Evolutionary conservation across 345 rosid species (phyloP).

Genomic region (Geranium rotundifolium): DNA sequence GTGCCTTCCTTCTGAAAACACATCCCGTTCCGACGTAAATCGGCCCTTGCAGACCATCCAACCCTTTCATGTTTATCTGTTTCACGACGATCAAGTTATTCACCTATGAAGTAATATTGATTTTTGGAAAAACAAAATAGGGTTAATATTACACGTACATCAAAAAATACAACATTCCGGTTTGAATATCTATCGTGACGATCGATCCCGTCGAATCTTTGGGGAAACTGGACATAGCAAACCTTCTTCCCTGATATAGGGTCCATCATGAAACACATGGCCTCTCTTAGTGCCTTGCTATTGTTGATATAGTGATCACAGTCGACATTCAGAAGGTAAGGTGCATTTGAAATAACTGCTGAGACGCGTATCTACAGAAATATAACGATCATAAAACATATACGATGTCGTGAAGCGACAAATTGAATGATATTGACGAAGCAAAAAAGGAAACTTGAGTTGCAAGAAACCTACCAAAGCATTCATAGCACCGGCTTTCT

Average conservation of each 20-base stretch:
- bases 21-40: slow-evolving; percentile 93
- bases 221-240: slow-evolving; percentile 81
- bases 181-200: slow-evolving; percentile 67
- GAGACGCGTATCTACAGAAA: slow-evolving; percentile 52
- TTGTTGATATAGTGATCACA: slow-evolving; percentile 86
- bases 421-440: not conserved
- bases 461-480: slow-evolving; percentile 40
- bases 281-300: slow-evolving; percentile 71
- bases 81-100: not conserved
- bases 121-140: not conserved
- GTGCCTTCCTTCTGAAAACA: slow-evolving; percentile 82
- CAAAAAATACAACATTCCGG: slow-evolving; percentile 72
- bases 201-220: slow-evolving; percentile 79
- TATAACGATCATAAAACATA: slow-evolving; percentile 7
- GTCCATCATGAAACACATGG: slow-evolving; percentile 90
- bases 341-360: slow-evolving; percentile 65
- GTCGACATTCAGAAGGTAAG: slow-evolving; percentile 65
- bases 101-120: not conserved
- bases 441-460: not conserved
- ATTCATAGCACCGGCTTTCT: slow-evolving; percentile 95
- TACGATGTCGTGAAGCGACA: not conserved
- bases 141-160: slow-evolving; percentile 30
- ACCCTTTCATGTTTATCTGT: slow-evolving; percentile 93
- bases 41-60: slow-evolving; percentile 91
- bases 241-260: slow-evolving; percentile 64